A percentile compares a stretch with the other conserved stretches of the same genome.
Conservation (phyloP, 441 rosid species). For the Breynia disticha region DNA sequence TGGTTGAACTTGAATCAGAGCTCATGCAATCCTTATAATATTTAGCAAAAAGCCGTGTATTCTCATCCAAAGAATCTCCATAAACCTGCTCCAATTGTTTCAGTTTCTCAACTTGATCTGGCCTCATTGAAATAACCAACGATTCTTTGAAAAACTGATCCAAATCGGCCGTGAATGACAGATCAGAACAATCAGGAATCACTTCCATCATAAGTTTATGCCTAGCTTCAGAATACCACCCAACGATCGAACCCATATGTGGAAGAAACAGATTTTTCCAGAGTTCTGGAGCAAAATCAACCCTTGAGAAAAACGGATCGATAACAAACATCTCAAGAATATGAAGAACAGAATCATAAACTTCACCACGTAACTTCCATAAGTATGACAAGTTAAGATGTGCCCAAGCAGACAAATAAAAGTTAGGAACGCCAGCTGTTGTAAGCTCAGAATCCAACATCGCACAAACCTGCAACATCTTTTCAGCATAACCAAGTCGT, state of each 20-base stretch:
- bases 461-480: slow-evolving; percentile 64
- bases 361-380: slow-evolving; percentile 36
- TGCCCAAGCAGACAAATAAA: slow-evolving; percentile 70
- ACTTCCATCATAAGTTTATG: slow-evolving; percentile 47
- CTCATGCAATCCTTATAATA: slow-evolving; percentile 43
- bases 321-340: slow-evolving; percentile 48
- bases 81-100: slow-evolving; percentile 48
- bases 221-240: slow-evolving; percentile 62
- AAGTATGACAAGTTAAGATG: slow-evolving; percentile 52
- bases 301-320: slow-evolving; percentile 61
- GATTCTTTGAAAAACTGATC: slow-evolving; percentile 58
- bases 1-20: slow-evolving; percentile 27
- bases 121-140: slow-evolving; percentile 37
- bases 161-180: slow-evolving; percentile 48
- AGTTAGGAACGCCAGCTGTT: slow-evolving; percentile 69
- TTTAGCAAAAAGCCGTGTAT: slow-evolving; percentile 46
- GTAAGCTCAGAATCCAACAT: slow-evolving; percentile 39
- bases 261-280: slow-evolving; percentile 63
- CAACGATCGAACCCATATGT: slow-evolving; percentile 49
- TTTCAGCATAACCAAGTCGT: slow-evolving; percentile 50
- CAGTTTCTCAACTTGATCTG: slow-evolving; percentile 46
- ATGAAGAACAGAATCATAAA: slow-evolving; percentile 33
- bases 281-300: slow-evolving; percentile 57
- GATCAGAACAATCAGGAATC: slow-evolving; percentile 45
- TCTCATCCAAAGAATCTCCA: slow-evolving; percentile 49